A percentile compares a stretch with the other conserved stretches of the same genome.
Conservation (phyloP, 495 filamentous ascomycete genomes). For the Podospora appendiculata region DNA sequence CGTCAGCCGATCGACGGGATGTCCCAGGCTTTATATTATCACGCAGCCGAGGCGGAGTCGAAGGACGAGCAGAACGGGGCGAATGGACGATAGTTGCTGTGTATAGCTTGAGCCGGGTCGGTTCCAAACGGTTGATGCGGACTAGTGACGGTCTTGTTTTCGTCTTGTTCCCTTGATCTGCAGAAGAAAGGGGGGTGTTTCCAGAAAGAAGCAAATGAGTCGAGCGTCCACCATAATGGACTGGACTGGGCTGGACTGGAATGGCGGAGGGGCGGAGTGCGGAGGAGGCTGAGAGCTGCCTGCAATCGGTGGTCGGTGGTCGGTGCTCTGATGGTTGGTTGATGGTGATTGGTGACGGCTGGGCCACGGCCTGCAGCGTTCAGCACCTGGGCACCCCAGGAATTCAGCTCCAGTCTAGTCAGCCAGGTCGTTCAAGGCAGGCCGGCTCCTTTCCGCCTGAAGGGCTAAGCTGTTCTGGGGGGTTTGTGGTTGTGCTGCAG, state of each 20-base stretch:
- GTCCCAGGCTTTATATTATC: too few relatives aligned
- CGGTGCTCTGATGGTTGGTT: background rate
- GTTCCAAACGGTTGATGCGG: too few relatives aligned
- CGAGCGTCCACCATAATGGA: background rate
- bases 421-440: background rate
- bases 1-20: too few relatives aligned
- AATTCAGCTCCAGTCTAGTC: background rate
- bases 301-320: background rate
- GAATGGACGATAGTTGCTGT: too few relatives aligned
- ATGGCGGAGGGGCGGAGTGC: background rate
- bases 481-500: too few relatives aligned
- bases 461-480: background rate
- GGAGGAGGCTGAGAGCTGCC: background rate
- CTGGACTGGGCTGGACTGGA: background rate
- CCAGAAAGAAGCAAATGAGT: background rate
- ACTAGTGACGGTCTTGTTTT: background rate
- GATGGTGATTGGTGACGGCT: too few relatives aligned
- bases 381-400: too few relatives aligned
- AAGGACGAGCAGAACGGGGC: too few relatives aligned
- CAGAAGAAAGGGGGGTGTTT: background rate
- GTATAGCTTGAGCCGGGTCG: too few relatives aligned
- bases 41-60: too few relatives aligned
- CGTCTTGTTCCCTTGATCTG: background rate
- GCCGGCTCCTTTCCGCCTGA: background rate
- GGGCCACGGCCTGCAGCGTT: too few relatives aligned